Evolutionary conservation across 1,284 basidiomycete species (phyloP), one percentile per base, ranked within the genome.

Genomic region (Ceratobasidium sp.): DNA sequence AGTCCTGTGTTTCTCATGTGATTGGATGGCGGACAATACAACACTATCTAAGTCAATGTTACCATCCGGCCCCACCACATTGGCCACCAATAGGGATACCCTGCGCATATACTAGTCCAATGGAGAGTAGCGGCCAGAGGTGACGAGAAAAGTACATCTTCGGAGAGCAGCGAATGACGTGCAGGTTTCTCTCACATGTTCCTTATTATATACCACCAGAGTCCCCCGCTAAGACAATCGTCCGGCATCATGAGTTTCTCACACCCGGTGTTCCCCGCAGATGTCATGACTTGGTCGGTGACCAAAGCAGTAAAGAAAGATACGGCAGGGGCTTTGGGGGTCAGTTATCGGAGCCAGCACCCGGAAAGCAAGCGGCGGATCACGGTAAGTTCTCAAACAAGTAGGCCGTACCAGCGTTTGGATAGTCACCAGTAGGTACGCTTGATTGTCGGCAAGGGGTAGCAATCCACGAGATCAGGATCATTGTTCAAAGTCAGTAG

Each of bases 361-460:
- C 58, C 22, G 13, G 39, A 43, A 61, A n/a, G 22, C 9, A 22
- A 8, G 9, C 24, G 16, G 41, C 58, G 58, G 58, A 43, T 61
- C 39, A 61, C 37, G 48, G 22, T 27, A 19, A 43, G 22, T 39
- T 22, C 9, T n/a, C 58, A 39, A 61, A 31, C n/a, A 61, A 24
- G 16, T 9, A 43, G 34, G n/a, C 7, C 29, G 27, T 14, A 43
- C 27, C 58, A 61, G 29, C 9, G 27, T 31, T 43, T 61, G 43
- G 48, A 49, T 51, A 27, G 34, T 64, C 24, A 49, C 46, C 43
- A 24, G 62, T 29, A 54, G 48, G 27, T 31, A 59, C 68, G 68
- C 68, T 56, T 71, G 68, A 61, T 71, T 61, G 29, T 71, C 68
- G 68, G 68, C 22, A 56, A 51, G 11, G 43, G 29, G 22, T 19